Evolutionary conservation across 441 rosid genomes (phyloP), one percentile per base, ranked within the genome.

Genomic region (Gossypium gossypioides): DNA sequence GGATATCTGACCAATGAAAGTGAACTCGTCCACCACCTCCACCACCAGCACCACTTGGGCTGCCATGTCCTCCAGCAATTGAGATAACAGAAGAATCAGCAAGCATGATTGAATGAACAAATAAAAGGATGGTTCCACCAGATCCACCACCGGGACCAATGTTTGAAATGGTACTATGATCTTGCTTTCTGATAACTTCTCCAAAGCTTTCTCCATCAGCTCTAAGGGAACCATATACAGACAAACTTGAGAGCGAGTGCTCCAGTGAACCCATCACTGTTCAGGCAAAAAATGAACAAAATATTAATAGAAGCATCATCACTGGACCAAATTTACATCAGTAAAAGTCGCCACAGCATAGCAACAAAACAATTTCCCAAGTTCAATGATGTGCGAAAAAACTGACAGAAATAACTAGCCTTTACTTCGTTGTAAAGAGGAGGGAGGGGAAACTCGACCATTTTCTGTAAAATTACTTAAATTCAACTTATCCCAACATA

Each of bases 1-100:
- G 89, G 79, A 93, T 85, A 77, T 86, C 81, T 68, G 96, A 80
- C 98, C 97, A 93, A 75, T 91, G 96, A 77, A 93, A 88, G 83
- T 93, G 98, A 80, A 93, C 80, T 76, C 98, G 87, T 44, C 98
- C 98, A 77, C 98, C 98, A 67, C 98, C 94, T 52, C 98, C 98
- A 32, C 97, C 97, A 48, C 98, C 98, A 56, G 96, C 87, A 27
- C 97, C 96, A 71, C 82, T 81, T 44, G 81, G 84, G 77, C 91
- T 87, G 71, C 98, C 98, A 81, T 84, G 90, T 75, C 98, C 98
- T 69, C 98, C 98, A 66, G 69, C 73, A 61, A 87, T 80, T 74
- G 97, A 88, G 80, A 88, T 84, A 55, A 73, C 72, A 22, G 98
- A 86, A 68, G 88, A 84, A 68, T 74, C 78, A 12, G 84, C 83